A percentile compares a stretch with the other conserved stretches of the same genome.
Conservation (phyloP, 2,329 filamentous ascomycete genomes). For the Stemphylium beticola region DNA sequence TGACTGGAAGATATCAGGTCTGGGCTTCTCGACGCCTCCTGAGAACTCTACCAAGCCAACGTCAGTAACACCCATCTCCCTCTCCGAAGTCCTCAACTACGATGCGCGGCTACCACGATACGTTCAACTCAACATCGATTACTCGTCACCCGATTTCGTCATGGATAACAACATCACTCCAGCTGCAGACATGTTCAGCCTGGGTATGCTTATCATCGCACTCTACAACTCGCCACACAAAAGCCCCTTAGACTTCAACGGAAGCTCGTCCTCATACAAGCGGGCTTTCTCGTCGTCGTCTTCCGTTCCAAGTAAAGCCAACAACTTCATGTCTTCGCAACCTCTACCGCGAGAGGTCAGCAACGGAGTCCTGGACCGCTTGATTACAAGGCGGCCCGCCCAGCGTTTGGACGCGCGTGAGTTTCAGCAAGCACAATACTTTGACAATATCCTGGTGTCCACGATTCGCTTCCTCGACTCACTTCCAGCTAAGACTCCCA, state of each 20-base stretch:
- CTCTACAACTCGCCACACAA: conserved; percentile 93
- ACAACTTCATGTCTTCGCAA: conserved; percentile 83
- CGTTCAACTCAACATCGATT: conserved; percentile 92
- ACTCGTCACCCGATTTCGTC: conserved; percentile 91
- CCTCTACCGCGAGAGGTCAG: conserved; percentile 80
- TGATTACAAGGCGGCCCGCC: conserved; percentile 86
- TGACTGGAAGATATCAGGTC: conserved; percentile 98
- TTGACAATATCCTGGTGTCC: conserved; percentile 95
- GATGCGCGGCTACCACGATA: conserved; percentile 81
- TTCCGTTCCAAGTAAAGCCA: conserved; percentile 76
- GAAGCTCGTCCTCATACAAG: conserved; percentile 84
- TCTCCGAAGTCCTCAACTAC: conserved; percentile 83
- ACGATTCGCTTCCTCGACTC: conserved; percentile 94
- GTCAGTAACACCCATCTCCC: conserved; percentile 77
- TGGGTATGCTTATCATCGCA: conserved; percentile 85
- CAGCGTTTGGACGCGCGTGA: conserved; percentile 86
- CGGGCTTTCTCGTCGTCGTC: conserved; percentile 80
- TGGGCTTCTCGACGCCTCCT: conserved; percentile 84
- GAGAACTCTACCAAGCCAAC: conserved; percentile 76
- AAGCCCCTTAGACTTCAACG: conserved; percentile 83
- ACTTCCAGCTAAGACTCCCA: conserved; percentile 87
- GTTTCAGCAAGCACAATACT: conserved; percentile 94
- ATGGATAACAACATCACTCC: conserved; percentile 86
- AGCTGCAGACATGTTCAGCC: conserved; percentile 89
- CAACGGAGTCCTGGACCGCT: conserved; percentile 76